Conservation (phyloP, 345 rosid species). For the Cardamine chenopodiifolia region DNA sequence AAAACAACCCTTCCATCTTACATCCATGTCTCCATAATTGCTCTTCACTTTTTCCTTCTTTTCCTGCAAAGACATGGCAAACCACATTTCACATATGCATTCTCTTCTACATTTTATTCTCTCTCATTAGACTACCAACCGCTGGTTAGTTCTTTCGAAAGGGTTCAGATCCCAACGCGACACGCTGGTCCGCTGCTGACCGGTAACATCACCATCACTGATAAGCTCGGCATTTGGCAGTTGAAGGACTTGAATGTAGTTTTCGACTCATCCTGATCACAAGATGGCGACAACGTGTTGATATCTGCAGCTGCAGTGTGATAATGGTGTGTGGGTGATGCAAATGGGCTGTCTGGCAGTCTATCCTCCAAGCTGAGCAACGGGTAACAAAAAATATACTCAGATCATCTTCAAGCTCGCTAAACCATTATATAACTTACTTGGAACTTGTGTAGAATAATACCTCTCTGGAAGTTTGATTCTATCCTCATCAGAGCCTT, state of each 20-base stretch:
- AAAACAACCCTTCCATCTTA: not conserved
- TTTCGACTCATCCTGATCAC: slow-evolving; percentile 33
- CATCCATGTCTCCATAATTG: not conserved
- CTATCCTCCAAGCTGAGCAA: slow-evolving; percentile 34
- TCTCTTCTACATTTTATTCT: not conserved
- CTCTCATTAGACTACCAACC: not conserved
- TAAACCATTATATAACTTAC: not conserved
- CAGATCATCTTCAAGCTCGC: not conserved
- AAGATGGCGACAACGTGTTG: slow-evolving; percentile 13
- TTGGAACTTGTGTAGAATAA: not conserved
- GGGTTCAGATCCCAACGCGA: slow-evolving; percentile 66
- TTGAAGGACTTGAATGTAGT: slow-evolving; percentile 42
- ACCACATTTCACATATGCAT: not conserved
- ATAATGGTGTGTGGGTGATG: slow-evolving; percentile 29
- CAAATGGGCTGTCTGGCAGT: slow-evolving; percentile 30
- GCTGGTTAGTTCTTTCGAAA: not conserved
- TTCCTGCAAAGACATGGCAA: slow-evolving; percentile 21
- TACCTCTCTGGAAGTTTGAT: slow-evolving; percentile 26
- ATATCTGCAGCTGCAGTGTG: slow-evolving; percentile 1
- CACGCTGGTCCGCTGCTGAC: slow-evolving; percentile 67
- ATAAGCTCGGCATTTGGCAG: slow-evolving; percentile 75
- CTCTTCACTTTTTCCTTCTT: not conserved
- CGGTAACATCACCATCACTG: slow-evolving; percentile 51
- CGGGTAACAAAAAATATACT: not conserved
- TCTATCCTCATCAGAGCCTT: slow-evolving; percentile 7